phyloP scores from a whole-genome alignment of 345 rosid species.

The Crucihimalaya himalaica region DNA sequence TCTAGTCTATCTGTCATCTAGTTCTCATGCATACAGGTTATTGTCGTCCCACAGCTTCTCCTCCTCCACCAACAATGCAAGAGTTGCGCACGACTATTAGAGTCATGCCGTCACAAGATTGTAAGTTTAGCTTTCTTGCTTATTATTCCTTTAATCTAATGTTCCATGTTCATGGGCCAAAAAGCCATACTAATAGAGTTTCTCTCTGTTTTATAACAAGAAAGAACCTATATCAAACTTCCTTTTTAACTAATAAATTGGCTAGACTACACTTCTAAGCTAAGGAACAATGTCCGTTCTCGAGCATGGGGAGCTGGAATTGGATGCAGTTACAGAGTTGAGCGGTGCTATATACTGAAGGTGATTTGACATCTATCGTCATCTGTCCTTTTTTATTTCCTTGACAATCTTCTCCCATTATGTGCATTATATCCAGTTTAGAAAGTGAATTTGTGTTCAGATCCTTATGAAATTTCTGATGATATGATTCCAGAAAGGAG shows the following conservation, averaged over 20 bases:
- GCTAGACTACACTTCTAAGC: conserved; percentile 84
- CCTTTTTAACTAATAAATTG: conserved; percentile 1
- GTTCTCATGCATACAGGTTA: conserved; percentile 99
- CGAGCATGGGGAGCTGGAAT: conserved; percentile 99
- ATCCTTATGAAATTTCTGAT: conserved; percentile 3
- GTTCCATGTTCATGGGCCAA: conserved; percentile 1
- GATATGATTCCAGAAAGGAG: conserved; percentile 76
- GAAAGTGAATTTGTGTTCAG: background rate
- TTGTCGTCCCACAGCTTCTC: conserved; percentile 95
- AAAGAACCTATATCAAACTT: background rate
- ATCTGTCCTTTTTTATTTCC: background rate
- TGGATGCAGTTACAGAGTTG: conserved; percentile 93
- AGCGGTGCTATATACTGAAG: conserved; percentile 97
- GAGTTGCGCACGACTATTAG: conserved; percentile 86
- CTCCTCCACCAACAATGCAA: conserved; percentile 94
- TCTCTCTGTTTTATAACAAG: background rate
- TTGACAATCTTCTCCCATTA: background rate
- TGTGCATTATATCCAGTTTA: conserved; percentile 11
- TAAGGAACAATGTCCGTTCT: conserved; percentile 97
- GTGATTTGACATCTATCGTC: conserved; percentile 43
- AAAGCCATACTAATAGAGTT: conserved; percentile 4
- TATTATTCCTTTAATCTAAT: background rate
- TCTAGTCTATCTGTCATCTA: conserved; percentile 44
- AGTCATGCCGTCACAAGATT: conserved; percentile 87
- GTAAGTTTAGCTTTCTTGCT: conserved; percentile 50